Evolutionary conservation across 352 stramenopile species (phyloP).

Genomic region (Phytophthora cajani): DNA sequence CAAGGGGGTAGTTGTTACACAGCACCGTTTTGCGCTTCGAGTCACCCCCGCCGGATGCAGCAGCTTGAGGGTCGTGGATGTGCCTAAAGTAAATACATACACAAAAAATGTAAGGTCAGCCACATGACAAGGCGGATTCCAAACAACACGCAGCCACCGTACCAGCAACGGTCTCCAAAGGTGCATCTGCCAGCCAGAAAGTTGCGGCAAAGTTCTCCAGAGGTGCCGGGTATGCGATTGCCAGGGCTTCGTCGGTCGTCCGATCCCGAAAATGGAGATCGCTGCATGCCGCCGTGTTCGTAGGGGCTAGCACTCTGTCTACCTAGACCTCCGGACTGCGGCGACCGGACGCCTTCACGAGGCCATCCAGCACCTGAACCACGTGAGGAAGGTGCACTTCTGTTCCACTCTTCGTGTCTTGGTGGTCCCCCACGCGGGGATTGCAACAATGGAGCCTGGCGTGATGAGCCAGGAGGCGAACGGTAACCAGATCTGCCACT

Average conservation of each 20-base stretch:
- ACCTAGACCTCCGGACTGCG: slow-evolving; percentile 37
- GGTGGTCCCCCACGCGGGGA: slow-evolving; percentile 21
- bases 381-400: slow-evolving; percentile 28
- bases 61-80: slow-evolving; percentile 52
- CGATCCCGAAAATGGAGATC: slow-evolving; percentile 35
- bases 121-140: not conserved
- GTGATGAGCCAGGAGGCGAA: slow-evolving; percentile 27
- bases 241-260: slow-evolving; percentile 39
- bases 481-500: slow-evolving; percentile 32
- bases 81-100: slow-evolving; percentile 49
- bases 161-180: slow-evolving; percentile 86
- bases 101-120: slow-evolving; percentile 20
- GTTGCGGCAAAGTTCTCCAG: slow-evolving; percentile 78
- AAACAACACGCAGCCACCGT: slow-evolving; percentile 37
- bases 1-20: slow-evolving; percentile 75
- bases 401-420: slow-evolving; percentile 43
- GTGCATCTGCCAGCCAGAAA: slow-evolving; percentile 72
- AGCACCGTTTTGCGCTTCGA: slow-evolving; percentile 76
- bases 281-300: slow-evolving; percentile 28
- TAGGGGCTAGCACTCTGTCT: slow-evolving; percentile 31
- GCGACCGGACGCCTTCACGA: slow-evolving; percentile 30
- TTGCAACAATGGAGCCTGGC: slow-evolving; percentile 32
- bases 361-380: slow-evolving; percentile 34
- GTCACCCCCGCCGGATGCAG: slow-evolving; percentile 28
- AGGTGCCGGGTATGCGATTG: slow-evolving; percentile 49